phyloP scores from a whole-genome alignment of 108 stramenopile species.

The Stephanodiscus minutulus region DNA sequence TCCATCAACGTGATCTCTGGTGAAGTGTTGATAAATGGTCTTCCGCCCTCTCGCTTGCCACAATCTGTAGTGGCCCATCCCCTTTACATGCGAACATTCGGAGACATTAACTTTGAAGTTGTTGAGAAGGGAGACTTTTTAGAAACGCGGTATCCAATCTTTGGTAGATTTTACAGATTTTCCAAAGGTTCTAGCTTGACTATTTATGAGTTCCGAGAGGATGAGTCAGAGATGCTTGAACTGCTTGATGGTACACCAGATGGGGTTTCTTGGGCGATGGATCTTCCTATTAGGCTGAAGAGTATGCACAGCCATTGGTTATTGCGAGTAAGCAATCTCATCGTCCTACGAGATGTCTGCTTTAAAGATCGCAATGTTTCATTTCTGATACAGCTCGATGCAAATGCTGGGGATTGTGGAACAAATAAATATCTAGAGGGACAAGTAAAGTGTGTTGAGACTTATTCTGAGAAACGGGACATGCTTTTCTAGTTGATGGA shows the following conservation, averaged over 20 bases:
- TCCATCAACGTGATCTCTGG: constrained; percentile 52
- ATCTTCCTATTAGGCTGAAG: constrained; percentile 45
- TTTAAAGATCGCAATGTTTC: constrained; percentile 40
- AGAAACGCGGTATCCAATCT: constrained; percentile 29
- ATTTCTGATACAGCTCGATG: constrained; percentile 13
- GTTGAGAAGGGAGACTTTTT: constrained; percentile 18
- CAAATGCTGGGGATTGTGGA: not conserved
- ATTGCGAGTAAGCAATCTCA: constrained; percentile 23
- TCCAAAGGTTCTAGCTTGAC: constrained; percentile 10
- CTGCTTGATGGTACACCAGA: constrained; percentile 37
- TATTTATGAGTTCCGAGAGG: constrained; percentile 21
- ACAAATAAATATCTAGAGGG: not conserved
- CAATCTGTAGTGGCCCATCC: constrained; percentile 26
- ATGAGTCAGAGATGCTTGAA: constrained; percentile 39
- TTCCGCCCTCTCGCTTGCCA: constrained; percentile 54
- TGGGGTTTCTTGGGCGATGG: constrained; percentile 28
- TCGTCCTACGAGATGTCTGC: constrained; percentile 33
- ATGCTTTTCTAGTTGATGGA: not conserved
- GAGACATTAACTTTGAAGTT: constrained; percentile 40
- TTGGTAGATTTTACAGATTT: constrained; percentile 31
- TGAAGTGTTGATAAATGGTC: constrained; percentile 54
- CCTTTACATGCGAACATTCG: constrained; percentile 36
- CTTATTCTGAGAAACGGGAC: constrained; percentile 1
- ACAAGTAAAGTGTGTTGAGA: constrained; percentile 19
- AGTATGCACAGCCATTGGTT: constrained; percentile 59